A percentile compares a stretch with the other conserved stretches of the same genome.
phyloP scores from a whole-genome alignment of 371 early-diverging fungal genomes.

The Rhizopus delemar region DNA sequence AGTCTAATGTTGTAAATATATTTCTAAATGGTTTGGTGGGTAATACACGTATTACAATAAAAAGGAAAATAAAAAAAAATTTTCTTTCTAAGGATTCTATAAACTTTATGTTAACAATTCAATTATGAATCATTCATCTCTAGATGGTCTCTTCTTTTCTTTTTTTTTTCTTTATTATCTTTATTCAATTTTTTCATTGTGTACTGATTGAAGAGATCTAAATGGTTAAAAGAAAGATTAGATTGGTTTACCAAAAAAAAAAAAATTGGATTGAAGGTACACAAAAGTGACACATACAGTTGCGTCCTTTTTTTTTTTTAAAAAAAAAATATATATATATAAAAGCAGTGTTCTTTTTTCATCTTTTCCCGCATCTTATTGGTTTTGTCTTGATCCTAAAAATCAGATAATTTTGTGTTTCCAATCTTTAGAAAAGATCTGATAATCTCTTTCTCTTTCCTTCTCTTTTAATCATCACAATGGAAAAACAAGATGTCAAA shows the following conservation, averaged over 20 bases:
- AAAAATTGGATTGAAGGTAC: conserved; percentile 1
- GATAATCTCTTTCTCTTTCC: neutral
- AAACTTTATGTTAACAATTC: neutral
- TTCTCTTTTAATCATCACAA: conserved; percentile 1
- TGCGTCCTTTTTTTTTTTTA: neutral
- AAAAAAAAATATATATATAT: no score
- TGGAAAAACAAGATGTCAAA: conserved; percentile 14
- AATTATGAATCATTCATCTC: neutral
- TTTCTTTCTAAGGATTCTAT: neutral
- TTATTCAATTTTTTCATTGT: neutral
- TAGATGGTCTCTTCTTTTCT: neutral
- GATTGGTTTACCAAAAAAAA: no score
- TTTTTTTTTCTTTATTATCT: neutral
- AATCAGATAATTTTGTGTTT: neutral
- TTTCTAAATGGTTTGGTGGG: neutral
- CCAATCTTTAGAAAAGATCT: neutral
- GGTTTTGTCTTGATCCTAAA: no score
- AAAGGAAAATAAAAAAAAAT: neutral
- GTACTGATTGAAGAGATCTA: neutral
- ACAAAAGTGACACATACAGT: neutral
- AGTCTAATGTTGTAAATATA: neutral
- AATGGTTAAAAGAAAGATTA: neutral
- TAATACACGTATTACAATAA: conserved; percentile 1
- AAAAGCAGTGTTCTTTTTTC: no score
- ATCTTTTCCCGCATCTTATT: no score